A percentile compares a stretch with the other conserved stretches of the same genome.
These are phyloP conservation scores for Populus ilicifolia DNA, from an alignment of 345 rosid species.

Conservation along the genomic window DNA sequence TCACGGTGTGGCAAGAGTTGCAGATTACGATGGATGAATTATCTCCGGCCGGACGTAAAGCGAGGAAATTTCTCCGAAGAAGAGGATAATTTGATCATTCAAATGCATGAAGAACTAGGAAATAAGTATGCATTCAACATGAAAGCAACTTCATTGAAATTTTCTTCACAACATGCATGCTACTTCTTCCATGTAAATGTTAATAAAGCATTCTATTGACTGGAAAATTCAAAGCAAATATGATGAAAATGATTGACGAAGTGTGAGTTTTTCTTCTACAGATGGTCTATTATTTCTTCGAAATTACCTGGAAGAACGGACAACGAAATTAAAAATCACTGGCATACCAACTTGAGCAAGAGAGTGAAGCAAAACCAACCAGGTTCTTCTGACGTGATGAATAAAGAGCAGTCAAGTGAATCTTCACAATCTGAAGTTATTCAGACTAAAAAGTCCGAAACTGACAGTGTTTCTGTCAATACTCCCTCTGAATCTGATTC, in stretches of 20 bases:
- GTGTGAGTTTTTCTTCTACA: background rate
- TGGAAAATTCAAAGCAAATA: background rate
- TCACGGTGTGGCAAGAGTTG: conserved; percentile 45
- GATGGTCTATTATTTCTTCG: conserved; percentile 40
- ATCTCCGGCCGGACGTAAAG: conserved; percentile 35
- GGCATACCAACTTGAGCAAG: conserved; percentile 35
- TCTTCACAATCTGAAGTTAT: background rate
- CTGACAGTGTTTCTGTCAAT: conserved; percentile 11
- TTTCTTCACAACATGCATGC: background rate
- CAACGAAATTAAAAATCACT: conserved; percentile 37
- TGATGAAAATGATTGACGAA: background rate
- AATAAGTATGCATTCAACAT: conserved; percentile 14
- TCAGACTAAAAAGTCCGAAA: background rate
- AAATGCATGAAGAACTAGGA: conserved; percentile 26
- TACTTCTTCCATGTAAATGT: background rate
- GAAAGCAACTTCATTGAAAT: background rate
- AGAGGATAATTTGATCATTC: conserved; percentile 33
- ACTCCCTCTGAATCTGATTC: background rate
- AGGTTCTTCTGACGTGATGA: background rate
- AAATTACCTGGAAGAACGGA: conserved; percentile 37
- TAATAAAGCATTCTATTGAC: background rate
- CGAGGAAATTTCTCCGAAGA: conserved; percentile 33
- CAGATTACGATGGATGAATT: conserved; percentile 43
- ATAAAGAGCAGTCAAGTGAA: conserved; percentile 22
- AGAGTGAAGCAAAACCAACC: background rate